Evolutionary conservation across 176 grass and related monocot genomes (phyloP), one percentile per base, ranked within the genome.

Genomic region (Oryza glumipatula): DNA sequence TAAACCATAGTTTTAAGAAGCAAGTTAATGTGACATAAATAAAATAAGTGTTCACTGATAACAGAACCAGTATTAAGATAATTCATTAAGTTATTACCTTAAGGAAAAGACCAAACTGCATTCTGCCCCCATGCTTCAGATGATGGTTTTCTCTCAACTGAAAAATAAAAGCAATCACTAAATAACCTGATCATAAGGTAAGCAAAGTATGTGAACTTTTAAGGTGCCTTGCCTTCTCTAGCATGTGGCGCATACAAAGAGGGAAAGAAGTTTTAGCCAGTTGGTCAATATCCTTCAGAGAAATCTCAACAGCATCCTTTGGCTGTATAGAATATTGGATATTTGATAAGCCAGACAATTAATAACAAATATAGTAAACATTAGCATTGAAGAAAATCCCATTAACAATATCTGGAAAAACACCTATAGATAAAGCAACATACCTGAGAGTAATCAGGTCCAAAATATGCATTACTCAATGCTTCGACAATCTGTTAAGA

Each of bases 361-460:
- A 71, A 77, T 58, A 71, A 77, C 16, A 3, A 24, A 72, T 82
- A 21, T 9, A 68, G 39, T 69, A 24, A 68, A 71, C 22, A 64
- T 47, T 9, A 61, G 9, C 21, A 80, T 9, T 23, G 3, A 74
- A 80, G 22, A 36, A 76, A 69, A 76, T 28, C 33, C 28, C 60
- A 16, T 24, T 39, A 30, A 84, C 14, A 82, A 79, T 73, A 7
- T 80, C 64, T 65, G 17, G 22, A 38, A 74, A 69, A 28, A 33
- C 49, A 86, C 21, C 35, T 45, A 60, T 71, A 65, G 7, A 11
- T 65, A 26, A 72, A 86, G 78, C 12, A 68, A 44, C 21, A 26
- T 77, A 98, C 96, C 91, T 98, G 89, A 71, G 93, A 92, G 78
- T 98, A 98, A 84, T 98, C 96, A 89, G 96, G 96, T 74, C 96